Base-by-base conservation (phyloP, 345 rosid genomes). In the Eucalyptus erythrocorys region DNA sequence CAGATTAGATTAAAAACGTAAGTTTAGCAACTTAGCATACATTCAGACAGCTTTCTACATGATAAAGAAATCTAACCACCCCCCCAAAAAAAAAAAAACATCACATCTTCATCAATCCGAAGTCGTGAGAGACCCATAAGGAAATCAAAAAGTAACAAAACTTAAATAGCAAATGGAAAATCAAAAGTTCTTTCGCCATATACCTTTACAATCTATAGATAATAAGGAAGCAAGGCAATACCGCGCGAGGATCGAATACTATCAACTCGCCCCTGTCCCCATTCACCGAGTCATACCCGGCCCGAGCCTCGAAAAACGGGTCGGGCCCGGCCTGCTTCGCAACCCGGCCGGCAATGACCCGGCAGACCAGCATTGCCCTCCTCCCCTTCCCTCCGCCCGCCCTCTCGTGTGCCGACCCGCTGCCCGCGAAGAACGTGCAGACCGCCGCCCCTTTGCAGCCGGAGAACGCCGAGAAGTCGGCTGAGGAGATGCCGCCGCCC, bases 181-280 rank as follows among this genome's bases (percentile, higher is more conserved):
- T 34, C 15, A 85, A 81, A 45, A 32, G 84, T 48, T 34, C 51
- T 48, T 61, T 88, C 17, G 11, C 42, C 22, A 48, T 85, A 19
- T 86, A 22, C 61, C 93, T 93, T 96, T 96, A 98, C 97, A 97
- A 88, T 76, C 93, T 95, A 88, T 98, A 98, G 94, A 97, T 95
- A 48, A 98, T 95, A 82, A 98, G 97, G 91, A 98, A 98, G 92
- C 99, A 98, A 81, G 99, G 99, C 90, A 98, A 90, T 71, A 98
- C 97, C 10, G 99, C 99, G 88, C 98, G 97, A 47, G 95, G 88
- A 88, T 98, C 99, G 45, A 96, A 95, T 88, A 97, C 99, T 26
- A 96, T 91, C 90, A 97, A 90, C 96, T 98, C 98, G 92, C 96
- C 99, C 80, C 92, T 93, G 9, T 90, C 96, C 87, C 98, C 96